These are phyloP conservation scores for Cicer yamashitae DNA, from an alignment of 306 rosid genomes.

Conservation along the genomic window DNA sequence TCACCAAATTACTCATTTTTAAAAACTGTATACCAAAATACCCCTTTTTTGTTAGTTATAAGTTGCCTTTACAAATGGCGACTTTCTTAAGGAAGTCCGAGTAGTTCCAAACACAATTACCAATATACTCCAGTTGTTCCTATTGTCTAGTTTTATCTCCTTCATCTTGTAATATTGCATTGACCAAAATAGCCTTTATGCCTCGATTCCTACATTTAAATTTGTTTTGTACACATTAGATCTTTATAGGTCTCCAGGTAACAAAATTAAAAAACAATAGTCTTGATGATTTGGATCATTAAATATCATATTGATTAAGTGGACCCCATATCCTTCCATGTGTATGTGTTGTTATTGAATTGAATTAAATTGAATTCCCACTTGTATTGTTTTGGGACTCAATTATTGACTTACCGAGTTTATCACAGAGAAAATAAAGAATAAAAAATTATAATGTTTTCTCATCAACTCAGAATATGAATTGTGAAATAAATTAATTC, in stretches of 20 bases:
- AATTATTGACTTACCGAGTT: slow-evolving; percentile 57
- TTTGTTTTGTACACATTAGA: slow-evolving; percentile 13
- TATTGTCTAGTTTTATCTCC: background rate
- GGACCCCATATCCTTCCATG: slow-evolving; percentile 49
- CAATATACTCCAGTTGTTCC: slow-evolving; percentile 24
- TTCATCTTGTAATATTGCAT: background rate
- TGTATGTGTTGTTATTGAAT: slow-evolving; percentile 20
- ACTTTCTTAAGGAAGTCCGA: too few species aligned
- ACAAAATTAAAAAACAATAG: slow-evolving; percentile 8
- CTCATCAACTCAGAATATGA: background rate
- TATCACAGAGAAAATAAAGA: background rate
- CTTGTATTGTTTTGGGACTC: slow-evolving; percentile 44
- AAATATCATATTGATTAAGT: slow-evolving; percentile 57
- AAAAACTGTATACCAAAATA: too few species aligned
- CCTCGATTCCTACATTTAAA: background rate
- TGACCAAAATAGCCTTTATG: slow-evolving; percentile 42
- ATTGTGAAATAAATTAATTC: background rate
- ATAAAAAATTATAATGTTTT: background rate
- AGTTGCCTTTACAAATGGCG: too few species aligned
- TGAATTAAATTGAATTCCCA: slow-evolving; percentile 33
- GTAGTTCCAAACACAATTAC: slow-evolving; percentile 43
- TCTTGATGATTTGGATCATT: slow-evolving; percentile 54
- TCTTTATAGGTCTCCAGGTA: slow-evolving; percentile 26
- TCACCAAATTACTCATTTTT: too few species aligned
- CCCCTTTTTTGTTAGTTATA: too few species aligned